Percentiles rank a stretch among this genome's conserved stretches.
These are phyloP conservation scores for Coemansia sp. DNA, from an alignment of 192 early-diverging fungal species.

Conservation along the genomic window DNA sequence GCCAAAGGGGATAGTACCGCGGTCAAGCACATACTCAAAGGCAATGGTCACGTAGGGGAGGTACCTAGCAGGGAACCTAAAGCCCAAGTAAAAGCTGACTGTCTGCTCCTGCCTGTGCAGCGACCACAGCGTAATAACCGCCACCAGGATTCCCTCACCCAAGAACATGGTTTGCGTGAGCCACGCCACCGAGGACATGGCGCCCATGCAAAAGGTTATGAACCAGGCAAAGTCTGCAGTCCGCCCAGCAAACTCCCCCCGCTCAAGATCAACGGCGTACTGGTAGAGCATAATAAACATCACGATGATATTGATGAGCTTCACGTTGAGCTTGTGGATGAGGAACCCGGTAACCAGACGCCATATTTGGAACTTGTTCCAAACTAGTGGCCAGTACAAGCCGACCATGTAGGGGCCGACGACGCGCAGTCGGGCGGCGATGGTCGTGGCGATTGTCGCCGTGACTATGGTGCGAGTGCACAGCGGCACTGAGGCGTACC, in stretches of 20 bases:
- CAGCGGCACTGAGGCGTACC: constrained; percentile 24
- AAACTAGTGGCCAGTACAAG: constrained; percentile 60
- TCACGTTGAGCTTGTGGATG: constrained; percentile 56
- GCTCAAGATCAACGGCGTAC: constrained; percentile 74
- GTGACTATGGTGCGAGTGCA: constrained; percentile 21
- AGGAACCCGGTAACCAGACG: constrained; percentile 76
- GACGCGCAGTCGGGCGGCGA: constrained; percentile 9
- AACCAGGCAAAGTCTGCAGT: constrained; percentile 85
- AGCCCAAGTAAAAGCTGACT: constrained; percentile 76
- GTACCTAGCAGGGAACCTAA: constrained; percentile 73
- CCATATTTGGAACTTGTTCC: constrained; percentile 74
- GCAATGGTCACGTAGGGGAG: constrained; percentile 75
- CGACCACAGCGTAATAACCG: constrained; percentile 78
- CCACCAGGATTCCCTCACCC: constrained; percentile 59
- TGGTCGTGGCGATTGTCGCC: constrained; percentile 6
- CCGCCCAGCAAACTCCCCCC: constrained; percentile 62
- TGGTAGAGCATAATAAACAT: constrained; percentile 81
- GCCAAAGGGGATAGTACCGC: constrained; percentile 42
- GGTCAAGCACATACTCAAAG: constrained; percentile 58
- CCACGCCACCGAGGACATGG: constrained; percentile 22
- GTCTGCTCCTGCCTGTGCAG: constrained; percentile 58
- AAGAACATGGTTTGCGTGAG: constrained; percentile 20
- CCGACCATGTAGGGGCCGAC: constrained; percentile 36
- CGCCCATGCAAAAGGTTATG: constrained; percentile 58
- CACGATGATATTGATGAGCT: constrained; percentile 68